Evolutionary conservation across 2,329 filamentous ascomycete genomes (phyloP).

Genomic region (Scolecobasidium constrictum): DNA sequence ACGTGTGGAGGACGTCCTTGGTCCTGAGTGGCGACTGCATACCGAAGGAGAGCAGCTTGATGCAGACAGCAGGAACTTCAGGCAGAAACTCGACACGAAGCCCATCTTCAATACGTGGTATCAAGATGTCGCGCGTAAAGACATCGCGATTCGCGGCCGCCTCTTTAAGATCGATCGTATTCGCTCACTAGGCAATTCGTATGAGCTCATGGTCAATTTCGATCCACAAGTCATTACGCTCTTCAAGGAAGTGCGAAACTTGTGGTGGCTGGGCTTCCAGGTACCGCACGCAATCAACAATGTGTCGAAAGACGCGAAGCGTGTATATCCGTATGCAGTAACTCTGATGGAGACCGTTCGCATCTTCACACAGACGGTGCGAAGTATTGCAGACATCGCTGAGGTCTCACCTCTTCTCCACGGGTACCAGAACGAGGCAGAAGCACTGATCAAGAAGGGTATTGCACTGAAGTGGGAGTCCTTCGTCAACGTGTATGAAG

Average conservation of each 20-base stretch:
- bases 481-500: slow-evolving; percentile 92
- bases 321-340: slow-evolving; percentile 95
- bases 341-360: slow-evolving; percentile 98
- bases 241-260: slow-evolving; percentile 96
- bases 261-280: slow-evolving; percentile 89
- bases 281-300: slow-evolving; percentile 92
- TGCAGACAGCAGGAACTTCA: slow-evolving; percentile 83
- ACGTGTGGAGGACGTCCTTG: slow-evolving; percentile 96
- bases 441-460: slow-evolving; percentile 72
- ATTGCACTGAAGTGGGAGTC: slow-evolving; percentile 93
- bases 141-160: slow-evolving; percentile 83
- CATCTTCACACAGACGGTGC: slow-evolving; percentile 78
- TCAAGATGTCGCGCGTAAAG: slow-evolving; percentile 74
- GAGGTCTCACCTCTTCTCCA: slow-evolving; percentile 80
- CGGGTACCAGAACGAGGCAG: slow-evolving; percentile 86
- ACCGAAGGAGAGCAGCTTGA: slow-evolving; percentile 90
- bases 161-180: slow-evolving; percentile 85
- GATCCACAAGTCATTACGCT: slow-evolving; percentile 93
- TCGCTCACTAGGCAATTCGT: slow-evolving; percentile 75
- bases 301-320: slow-evolving; percentile 96
- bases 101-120: slow-evolving; percentile 96
- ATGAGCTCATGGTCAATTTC: slow-evolving; percentile 92
- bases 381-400: slow-evolving; percentile 73
- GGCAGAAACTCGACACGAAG: slow-evolving; percentile 88
- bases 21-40: slow-evolving; percentile 88